Evolutionary conservation across 2,329 filamentous ascomycete species (phyloP).

Genomic region (Talaromyces atroroseus): DNA sequence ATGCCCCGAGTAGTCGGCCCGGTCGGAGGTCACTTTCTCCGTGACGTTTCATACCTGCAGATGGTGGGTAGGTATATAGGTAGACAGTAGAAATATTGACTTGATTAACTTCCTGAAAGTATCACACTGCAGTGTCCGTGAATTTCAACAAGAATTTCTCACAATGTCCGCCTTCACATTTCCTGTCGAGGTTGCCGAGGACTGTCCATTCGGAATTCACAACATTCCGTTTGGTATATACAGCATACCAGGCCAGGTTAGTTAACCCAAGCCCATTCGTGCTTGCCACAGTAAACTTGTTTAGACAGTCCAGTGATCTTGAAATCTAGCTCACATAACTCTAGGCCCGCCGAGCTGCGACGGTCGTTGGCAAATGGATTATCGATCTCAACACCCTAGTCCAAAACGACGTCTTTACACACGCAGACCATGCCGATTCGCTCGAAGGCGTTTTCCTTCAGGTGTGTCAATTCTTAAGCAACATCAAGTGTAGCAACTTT

Average conservation of each 20-base stretch:
- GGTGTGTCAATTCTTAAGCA: no score
- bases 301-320: no score
- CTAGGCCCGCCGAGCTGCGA: background rate
- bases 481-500: no score
- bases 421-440: background rate
- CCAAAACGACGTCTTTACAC: background rate
- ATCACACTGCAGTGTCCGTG: no score
- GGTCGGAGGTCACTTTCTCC: no score
- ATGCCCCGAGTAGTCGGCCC: no score
- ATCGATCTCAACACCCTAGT: background rate
- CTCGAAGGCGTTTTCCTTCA: background rate
- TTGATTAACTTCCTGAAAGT: no score
- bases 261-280: background rate
- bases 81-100: no score
- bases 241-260: background rate
- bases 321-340: background rate
- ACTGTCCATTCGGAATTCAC: conserved; percentile 1
- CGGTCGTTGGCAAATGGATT: background rate
- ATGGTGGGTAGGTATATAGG: no score
- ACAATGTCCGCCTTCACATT: background rate
- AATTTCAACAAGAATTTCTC: no score
- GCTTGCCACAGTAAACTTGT: background rate
- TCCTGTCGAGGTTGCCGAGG: conserved; percentile 45
- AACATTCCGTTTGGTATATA: conserved; percentile 9
- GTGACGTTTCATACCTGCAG: no score